Base-by-base conservation (phyloP, 768 basidiomycete genomes). In the Leucosporidium creatinivorum region DNA sequence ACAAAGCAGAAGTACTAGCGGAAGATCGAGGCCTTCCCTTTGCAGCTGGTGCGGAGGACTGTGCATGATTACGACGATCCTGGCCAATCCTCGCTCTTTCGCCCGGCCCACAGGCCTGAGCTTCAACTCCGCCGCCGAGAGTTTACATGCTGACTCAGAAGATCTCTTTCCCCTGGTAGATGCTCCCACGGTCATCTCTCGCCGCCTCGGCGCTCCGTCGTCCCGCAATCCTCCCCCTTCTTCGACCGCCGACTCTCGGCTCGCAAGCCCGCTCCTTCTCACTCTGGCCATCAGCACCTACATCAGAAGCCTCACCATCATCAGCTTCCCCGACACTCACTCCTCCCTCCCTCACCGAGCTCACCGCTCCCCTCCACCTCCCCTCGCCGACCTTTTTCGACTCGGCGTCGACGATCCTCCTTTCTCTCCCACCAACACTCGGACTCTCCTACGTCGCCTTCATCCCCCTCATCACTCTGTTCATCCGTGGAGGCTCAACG, bases 391-490 rank as follows among this genome's bases (percentile, higher is more conserved):
- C 67, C 61, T 65, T 49, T 61, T 73, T 63, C 66, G 68, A 73
- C 26, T 66, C 71, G 7, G 49, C 67, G 8, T 67, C 68, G n/a
- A 52, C 69, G 47, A 30, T 63, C 1, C 54, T 73, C 49, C 70
- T 77, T 50, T 49, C 73, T 1, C 54, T 75, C 70, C 69, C 65
- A n/a, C 54, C 75, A 2, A 52, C 73, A 25, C 72, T 76, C 55
- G 57, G 71, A 9, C 62, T 75, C 23, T 72, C 73, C 23, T 76
- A 76, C 57, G 75, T 75, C 8, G 51, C 65, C 48, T 76, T 77
- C 52, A 78, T 80, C 70, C 74, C 79, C 39, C 57, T 78, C 63
- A 61, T 77, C 33, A 79, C 79, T 21, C 48, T 80, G 44, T 13
- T 74, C 3, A 67, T 79, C 25, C 73, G 79, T 10, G 62, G 75